phyloP scores from a whole-genome alignment of 129 eudicot genomes.

The Escallonia herrerae region DNA sequence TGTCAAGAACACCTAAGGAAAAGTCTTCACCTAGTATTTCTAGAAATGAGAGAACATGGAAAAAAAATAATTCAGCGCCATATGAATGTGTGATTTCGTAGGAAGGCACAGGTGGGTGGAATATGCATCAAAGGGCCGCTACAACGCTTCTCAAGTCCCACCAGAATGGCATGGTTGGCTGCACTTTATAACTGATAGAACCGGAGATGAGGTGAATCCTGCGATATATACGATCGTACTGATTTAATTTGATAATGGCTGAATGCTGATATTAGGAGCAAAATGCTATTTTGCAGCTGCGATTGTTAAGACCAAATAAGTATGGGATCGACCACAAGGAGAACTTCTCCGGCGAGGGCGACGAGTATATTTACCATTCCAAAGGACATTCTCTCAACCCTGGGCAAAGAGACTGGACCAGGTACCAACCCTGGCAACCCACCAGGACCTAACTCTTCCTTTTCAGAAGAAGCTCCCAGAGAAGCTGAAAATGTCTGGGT shows the following conservation, averaged over 20 bases:
- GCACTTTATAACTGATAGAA: conserved; percentile 83
- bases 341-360: conserved; percentile 93
- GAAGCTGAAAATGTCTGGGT: conserved; percentile 9
- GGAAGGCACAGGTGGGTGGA: conserved; percentile 99
- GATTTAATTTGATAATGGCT: not conserved
- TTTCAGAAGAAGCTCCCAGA: conserved; percentile 4
- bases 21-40: too few relatives aligned
- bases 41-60: not conserved
- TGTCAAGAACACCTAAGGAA: too few relatives aligned
- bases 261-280: not conserved
- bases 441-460: conserved; percentile 37
- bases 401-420: conserved; percentile 96
- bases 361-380: conserved; percentile 86
- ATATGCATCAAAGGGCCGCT: conserved; percentile 85
- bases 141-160: conserved; percentile 99
- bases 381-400: conserved; percentile 89
- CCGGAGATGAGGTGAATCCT: conserved; percentile 80
- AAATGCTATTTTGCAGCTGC: conserved; percentile 45
- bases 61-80: not conserved
- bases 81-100: conserved; percentile 7
- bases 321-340: conserved; percentile 93
- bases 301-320: conserved; percentile 80
- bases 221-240: not conserved
- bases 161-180: conserved; percentile 99
- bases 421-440: conserved; percentile 92